A percentile compares a stretch with the other conserved stretches of the same genome.
Conservation (phyloP, 164 flowering plant genomes). For the Protea cynaroides region DNA sequence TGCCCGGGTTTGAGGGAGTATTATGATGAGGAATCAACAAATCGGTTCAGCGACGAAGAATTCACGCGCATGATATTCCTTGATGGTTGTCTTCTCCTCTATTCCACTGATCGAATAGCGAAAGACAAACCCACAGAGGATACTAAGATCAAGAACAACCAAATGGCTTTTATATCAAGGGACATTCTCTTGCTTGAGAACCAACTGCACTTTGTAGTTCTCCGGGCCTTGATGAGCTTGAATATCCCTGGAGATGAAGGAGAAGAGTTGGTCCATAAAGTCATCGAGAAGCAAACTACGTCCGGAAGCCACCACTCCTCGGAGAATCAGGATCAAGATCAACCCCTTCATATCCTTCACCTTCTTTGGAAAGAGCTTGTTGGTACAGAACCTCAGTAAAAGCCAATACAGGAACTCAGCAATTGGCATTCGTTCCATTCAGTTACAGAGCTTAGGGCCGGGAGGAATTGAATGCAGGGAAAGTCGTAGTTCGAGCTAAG, state of each 20-base stretch:
- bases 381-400: neutral
- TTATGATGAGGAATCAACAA: no score
- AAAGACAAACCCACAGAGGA: neutral
- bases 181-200: slow-evolving; percentile 23
- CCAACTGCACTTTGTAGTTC: slow-evolving; percentile 13
- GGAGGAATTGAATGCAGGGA: slow-evolving; percentile 14
- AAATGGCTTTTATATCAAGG: neutral
- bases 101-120: neutral
- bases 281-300: neutral
- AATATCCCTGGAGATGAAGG: neutral
- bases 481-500: neutral
- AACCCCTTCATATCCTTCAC: slow-evolving; percentile 8
- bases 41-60: no score
- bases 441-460: slow-evolving; percentile 14
- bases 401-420: neutral
- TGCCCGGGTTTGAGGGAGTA: no score
- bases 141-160: neutral
- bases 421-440: slow-evolving; percentile 3
- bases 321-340: neutral
- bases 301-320: neutral
- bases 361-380: slow-evolving; percentile 2
- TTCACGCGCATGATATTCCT: slow-evolving; percentile 1
- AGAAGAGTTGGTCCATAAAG: neutral
- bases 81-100: slow-evolving; percentile 14
- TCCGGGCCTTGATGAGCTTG: neutral